Evolutionary conservation across 805 yeast species (phyloP).

Genomic region (Cyberlindnera nakhonratchasimensis): DNA sequence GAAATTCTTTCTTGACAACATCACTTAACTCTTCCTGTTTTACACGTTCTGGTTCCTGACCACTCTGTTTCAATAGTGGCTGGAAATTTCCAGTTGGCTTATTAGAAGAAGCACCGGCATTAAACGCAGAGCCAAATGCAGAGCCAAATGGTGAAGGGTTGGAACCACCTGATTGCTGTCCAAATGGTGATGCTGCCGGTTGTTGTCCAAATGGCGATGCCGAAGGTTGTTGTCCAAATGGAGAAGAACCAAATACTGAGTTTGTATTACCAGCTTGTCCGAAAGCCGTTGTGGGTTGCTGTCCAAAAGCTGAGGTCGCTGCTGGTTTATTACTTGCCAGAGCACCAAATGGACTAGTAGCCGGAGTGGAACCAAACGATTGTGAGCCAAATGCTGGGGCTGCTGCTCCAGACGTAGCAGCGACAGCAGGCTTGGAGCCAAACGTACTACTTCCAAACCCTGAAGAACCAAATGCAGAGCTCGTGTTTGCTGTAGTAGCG

Average conservation of each 20-base stretch:
- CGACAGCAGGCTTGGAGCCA: conserved; percentile 1
- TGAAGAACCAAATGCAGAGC: conserved; percentile 15
- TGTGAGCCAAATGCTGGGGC: conserved; percentile 7
- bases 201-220: conserved; percentile 5
- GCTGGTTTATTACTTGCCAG: neutral
- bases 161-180: conserved; percentile 1
- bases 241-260: conserved; percentile 11
- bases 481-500: conserved; percentile 4
- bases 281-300: neutral
- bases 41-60: conserved; percentile 28
- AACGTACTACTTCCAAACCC: conserved; percentile 11
- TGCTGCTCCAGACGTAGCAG: neutral
- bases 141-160: neutral
- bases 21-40: conserved; percentile 40
- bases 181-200: conserved; percentile 12
- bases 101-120: neutral
- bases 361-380: conserved; percentile 1
- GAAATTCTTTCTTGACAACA: conserved; percentile 44
- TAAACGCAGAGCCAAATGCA: conserved; percentile 8
- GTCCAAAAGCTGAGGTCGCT: neutral
- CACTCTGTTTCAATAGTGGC: conserved; percentile 33
- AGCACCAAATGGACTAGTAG: conserved; percentile 5
- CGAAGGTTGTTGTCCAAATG: conserved; percentile 22
- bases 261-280: neutral
- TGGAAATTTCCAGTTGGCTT: conserved; percentile 16